Percentiles rank a stretch among this genome's conserved stretches.
Evolutionary conservation across 345 rosid species (phyloP).

Genomic region (Syzygium jambos): DNA sequence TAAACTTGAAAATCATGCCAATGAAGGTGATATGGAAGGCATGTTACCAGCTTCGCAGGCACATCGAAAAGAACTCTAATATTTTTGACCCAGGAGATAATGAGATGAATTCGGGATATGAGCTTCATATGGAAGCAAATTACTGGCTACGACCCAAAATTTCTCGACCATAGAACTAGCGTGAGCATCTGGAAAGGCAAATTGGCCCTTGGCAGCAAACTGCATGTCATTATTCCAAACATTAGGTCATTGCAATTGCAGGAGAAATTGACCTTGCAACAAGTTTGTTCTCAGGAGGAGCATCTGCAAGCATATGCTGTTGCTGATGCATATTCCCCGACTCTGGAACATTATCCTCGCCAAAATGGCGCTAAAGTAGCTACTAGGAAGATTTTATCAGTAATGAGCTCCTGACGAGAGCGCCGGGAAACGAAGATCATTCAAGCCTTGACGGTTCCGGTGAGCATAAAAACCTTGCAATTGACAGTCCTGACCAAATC

Average conservation of each 20-base stretch:
- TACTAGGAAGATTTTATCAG: background rate
- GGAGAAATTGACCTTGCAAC: background rate
- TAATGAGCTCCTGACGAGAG: background rate
- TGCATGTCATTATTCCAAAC: background rate
- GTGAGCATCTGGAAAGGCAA: background rate
- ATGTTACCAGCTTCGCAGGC: background rate
- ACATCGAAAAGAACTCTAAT: background rate
- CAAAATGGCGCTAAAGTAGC: background rate
- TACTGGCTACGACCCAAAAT: background rate
- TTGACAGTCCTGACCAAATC: constrained; percentile 29
- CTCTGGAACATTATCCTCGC: background rate
- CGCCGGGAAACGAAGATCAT: background rate
- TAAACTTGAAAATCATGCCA: background rate
- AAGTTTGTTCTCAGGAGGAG: background rate
- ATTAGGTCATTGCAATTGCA: background rate
- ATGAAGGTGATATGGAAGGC: background rate
- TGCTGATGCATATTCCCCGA: background rate
- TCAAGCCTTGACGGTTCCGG: constrained; percentile 26
- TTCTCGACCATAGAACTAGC: background rate
- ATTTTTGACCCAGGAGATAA: background rate
- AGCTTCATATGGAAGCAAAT: background rate
- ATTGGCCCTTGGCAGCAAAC: background rate
- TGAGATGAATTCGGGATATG: background rate
- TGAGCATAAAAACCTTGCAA: constrained; percentile 55
- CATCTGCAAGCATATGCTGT: background rate